These are phyloP conservation scores for Trichosporon sp. DNA, from an alignment of 1,284 basidiomycete genomes.

Conservation along the genomic window DNA sequence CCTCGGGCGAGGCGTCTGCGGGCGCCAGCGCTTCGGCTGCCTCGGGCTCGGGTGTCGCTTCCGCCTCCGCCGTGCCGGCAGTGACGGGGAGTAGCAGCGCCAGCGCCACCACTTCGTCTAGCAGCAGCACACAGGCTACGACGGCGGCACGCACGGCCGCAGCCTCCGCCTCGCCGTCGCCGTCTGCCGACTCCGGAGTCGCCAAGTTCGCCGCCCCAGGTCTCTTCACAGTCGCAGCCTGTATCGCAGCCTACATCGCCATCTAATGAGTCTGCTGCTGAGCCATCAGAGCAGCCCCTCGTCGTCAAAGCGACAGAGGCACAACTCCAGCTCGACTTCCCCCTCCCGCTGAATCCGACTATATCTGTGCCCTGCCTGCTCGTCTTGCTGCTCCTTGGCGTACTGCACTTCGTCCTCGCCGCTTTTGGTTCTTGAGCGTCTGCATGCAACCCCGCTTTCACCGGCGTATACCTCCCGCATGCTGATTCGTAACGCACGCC, in stretches of 20 bases:
- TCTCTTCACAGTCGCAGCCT: constrained; percentile 21
- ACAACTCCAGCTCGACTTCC: not conserved
- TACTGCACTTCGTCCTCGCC: not conserved
- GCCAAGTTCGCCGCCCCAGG: constrained; percentile 16
- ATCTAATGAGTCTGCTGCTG: constrained; percentile 13
- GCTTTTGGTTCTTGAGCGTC: not conserved
- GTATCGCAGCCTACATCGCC: constrained; percentile 24
- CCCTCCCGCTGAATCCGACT: not conserved
- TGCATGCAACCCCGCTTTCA: not conserved
- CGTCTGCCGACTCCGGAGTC: constrained; percentile 13
- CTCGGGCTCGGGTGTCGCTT: constrained; percentile 8
- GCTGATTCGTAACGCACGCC: not conserved
- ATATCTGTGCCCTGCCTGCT: not conserved
- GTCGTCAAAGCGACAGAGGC: too few relatives aligned
- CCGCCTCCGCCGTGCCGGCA: constrained; percentile 10
- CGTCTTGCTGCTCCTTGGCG: not conserved
- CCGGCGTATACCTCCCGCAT: not conserved
- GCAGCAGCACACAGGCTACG: not conserved
- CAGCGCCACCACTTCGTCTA: not conserved
- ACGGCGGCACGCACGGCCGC: constrained; percentile 3
- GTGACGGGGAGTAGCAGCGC: not conserved
- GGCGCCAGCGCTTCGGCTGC: constrained; percentile 3
- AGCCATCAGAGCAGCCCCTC: too few relatives aligned
- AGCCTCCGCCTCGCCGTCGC: constrained; percentile 8
- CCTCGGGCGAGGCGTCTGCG: constrained; percentile 5